Evolutionary conservation across 352 stramenopile genomes (phyloP).

Genomic region (Vaucheria bursata): DNA sequence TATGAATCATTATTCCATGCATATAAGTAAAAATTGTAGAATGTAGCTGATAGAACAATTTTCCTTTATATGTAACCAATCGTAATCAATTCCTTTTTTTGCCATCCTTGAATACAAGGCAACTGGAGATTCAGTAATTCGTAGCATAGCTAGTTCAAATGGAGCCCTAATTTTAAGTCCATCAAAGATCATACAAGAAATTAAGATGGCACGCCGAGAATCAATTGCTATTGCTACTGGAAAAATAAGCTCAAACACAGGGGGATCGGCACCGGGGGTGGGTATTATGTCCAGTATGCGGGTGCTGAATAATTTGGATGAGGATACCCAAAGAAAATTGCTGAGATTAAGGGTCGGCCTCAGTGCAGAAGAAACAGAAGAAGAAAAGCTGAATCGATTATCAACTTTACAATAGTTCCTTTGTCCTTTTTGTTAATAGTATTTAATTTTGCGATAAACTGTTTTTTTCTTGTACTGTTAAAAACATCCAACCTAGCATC

Average conservation of each 20-base stretch:
- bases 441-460: no score
- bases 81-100: no score
- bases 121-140: conserved; percentile 4
- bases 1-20: no score
- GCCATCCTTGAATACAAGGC: no score
- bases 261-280: background rate
- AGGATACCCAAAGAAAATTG: background rate
- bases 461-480: no score
- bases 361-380: background rate
- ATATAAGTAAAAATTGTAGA: no score
- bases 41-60: no score
- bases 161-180: background rate
- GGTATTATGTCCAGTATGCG: background rate
- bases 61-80: no score
- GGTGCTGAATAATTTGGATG: background rate
- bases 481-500: no score
- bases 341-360: background rate
- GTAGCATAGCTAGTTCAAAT: background rate
- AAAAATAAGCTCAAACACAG: background rate
- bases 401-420: no score
- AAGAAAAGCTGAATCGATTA: no score
- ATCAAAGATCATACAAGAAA: conserved; percentile 1
- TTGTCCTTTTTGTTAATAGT: no score
- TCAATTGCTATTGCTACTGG: background rate
- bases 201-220: conserved; percentile 1